Evolutionary conservation across 2,329 filamentous ascomycete genomes (phyloP).

Genomic region (Fusarium sp.): DNA sequence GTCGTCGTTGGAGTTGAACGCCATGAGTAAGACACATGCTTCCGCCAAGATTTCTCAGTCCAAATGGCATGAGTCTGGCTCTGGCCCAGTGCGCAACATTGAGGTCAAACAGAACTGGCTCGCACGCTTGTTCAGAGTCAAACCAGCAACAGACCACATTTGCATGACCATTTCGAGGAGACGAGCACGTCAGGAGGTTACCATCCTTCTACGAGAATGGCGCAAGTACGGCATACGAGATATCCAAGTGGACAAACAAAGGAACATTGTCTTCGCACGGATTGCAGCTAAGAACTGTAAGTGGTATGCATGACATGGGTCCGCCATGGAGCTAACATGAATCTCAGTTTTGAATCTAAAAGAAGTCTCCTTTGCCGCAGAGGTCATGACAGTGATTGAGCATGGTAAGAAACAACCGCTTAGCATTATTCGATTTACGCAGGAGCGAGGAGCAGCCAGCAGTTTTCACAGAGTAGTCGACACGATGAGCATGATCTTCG

Average conservation of each 20-base stretch:
- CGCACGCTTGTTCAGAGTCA: constrained; percentile 88
- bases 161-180: constrained; percentile 79
- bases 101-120: constrained; percentile 87
- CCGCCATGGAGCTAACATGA: constrained; percentile 36
- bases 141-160: constrained; percentile 80
- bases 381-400: constrained; percentile 90
- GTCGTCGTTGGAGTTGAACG: constrained; percentile 24
- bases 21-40: constrained; percentile 36
- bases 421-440: constrained; percentile 86
- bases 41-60: constrained; percentile 32
- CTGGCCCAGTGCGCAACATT: constrained; percentile 64
- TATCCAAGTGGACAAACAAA: constrained; percentile 81
- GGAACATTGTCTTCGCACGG: constrained; percentile 82
- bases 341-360: constrained; percentile 80
- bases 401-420: constrained; percentile 82
- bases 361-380: constrained; percentile 86
- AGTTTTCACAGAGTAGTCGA: constrained; percentile 88
- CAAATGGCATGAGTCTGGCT: constrained; percentile 53
- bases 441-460: constrained; percentile 90
- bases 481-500: constrained; percentile 77
- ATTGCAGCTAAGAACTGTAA: constrained; percentile 84
- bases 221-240: constrained; percentile 83
- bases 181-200: constrained; percentile 80
- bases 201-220: constrained; percentile 83
- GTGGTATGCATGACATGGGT: constrained; percentile 47